Evolutionary conservation across 23 red algal species (phyloP), one percentile per base, ranked within the genome.

Genomic region (Gracilaria vermiculophylla): DNA sequence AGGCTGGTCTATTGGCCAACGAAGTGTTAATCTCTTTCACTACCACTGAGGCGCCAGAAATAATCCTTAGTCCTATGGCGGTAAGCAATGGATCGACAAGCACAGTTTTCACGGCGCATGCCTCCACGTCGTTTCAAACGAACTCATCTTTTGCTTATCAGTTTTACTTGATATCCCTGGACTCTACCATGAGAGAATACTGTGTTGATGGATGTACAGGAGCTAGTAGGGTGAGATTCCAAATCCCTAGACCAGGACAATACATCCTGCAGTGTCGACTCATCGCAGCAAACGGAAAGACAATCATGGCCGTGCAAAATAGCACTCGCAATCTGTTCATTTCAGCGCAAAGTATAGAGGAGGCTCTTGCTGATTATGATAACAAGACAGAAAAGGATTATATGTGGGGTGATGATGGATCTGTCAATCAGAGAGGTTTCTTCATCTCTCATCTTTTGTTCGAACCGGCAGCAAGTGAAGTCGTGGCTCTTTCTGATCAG

Each of bases 151-250:
- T 69, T 51, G 35, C 51, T 25, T 89, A 77, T 25, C 85, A 89
- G 72, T 89, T 89, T 55, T 89, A 89, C 62, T 69, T 89, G 29
- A 65, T 65, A 28, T 65, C 67, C 34, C 31, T 62, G 25, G 70
- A 44, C 51, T 32, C 53, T 23, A 27, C 27, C 27, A 66, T 65
- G 54, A 78, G 72, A 9, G 85, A 89, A 47, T 89, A 89, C 39
- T 89, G 85, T 19, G 25, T 89, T 20, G 85, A 89, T 78, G 85
- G 85, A 69, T 89, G 85, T 29, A 89, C 85, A 44, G 85, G 85
- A 11, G 85, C 85, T n/a, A 61, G 13, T 35, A 67, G 48, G 14
- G 85, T 78, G 1, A 65, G 51, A 78, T 89, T 89, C 41, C 31
- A 78, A 60, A 55, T 78, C 3, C 72, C 55, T 37, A 54, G 60